Percentiles rank a stretch among this genome's conserved stretches.
phyloP scores from a whole-genome alignment of 495 filamentous ascomycete genomes.

The Xylaria cubensis region DNA sequence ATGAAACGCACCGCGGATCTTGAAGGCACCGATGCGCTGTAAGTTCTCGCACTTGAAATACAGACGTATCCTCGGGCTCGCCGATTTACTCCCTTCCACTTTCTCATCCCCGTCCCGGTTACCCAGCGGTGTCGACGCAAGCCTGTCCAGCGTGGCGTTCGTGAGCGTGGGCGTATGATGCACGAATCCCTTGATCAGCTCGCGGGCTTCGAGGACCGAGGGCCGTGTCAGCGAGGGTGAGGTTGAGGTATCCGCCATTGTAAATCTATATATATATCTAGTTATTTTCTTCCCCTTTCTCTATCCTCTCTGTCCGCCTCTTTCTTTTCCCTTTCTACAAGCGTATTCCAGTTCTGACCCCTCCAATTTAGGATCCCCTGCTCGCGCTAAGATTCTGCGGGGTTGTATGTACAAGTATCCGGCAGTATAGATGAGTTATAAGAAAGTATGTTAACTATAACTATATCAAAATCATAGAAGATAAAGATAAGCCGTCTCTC shows the following conservation, averaged over 20 bases:
- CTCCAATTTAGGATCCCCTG: background rate
- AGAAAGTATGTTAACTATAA: background rate
- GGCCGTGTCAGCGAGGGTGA: constrained; percentile 68
- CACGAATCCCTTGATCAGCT: constrained; percentile 75
- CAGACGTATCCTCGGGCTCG: constrained; percentile 70
- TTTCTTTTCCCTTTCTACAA: background rate
- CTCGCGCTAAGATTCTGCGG: constrained; percentile 5
- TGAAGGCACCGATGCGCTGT: constrained; percentile 92
- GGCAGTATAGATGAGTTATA: background rate
- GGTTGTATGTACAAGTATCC: background rate
- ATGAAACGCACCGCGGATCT: constrained; percentile 89
- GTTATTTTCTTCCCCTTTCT: no score
- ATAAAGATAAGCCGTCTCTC: background rate
- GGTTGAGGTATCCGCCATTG: constrained; percentile 58
- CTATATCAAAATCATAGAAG: background rate
- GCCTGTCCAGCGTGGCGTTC: constrained; percentile 68
- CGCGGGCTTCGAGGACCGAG: constrained; percentile 72
- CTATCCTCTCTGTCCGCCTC: background rate
- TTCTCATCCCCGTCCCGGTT: background rate
- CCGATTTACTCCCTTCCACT: constrained; percentile 62
- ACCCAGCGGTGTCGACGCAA: constrained; percentile 76
- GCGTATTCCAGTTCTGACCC: background rate
- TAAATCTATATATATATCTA: background rate
- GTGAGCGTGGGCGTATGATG: constrained; percentile 87
- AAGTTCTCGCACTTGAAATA: constrained; percentile 98